Evolutionary conservation across 768 basidiomycete genomes (phyloP).

Genomic region (Daedaleopsis sinensis): DNA sequence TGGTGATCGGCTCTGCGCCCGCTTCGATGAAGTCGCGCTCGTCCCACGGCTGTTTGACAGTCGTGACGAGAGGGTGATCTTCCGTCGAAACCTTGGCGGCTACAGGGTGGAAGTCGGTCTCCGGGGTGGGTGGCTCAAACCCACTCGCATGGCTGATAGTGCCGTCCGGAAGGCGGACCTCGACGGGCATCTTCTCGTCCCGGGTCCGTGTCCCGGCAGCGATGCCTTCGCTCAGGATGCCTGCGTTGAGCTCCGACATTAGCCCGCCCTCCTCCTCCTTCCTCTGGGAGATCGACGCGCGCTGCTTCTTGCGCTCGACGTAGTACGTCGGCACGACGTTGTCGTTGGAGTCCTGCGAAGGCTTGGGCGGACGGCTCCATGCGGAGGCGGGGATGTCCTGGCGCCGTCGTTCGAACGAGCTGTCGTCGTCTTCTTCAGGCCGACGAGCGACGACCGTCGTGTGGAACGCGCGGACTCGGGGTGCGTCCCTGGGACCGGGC

Average conservation of each 20-base stretch:
- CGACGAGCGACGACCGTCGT: constrained; percentile 4
- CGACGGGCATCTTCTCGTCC: constrained; percentile 46
- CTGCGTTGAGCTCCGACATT: constrained; percentile 33
- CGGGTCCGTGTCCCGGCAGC: constrained; percentile 29
- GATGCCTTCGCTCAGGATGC: constrained; percentile 32
- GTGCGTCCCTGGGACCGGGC: neutral
- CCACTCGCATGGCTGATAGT: constrained; percentile 44
- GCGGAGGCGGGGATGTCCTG: constrained; percentile 24
- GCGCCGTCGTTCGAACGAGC: constrained; percentile 18
- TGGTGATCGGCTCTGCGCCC: constrained; percentile 2
- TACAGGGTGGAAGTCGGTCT: constrained; percentile 36
- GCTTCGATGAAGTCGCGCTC: constrained; percentile 20
- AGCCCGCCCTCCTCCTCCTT: constrained; percentile 32
- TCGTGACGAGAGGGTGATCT: constrained; percentile 24
- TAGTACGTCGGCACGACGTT: constrained; percentile 32
- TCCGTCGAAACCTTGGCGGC: constrained; percentile 25
- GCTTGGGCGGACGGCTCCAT: constrained; percentile 29
- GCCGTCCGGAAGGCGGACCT: constrained; percentile 42
- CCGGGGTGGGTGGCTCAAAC: constrained; percentile 47
- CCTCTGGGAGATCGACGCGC: constrained; percentile 27
- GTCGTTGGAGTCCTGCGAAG: constrained; percentile 32
- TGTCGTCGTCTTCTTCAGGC: constrained; percentile 6
- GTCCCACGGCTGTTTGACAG: constrained; percentile 31
- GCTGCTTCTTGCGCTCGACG: constrained; percentile 32
- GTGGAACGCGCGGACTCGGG: constrained; percentile 22